These are phyloP conservation scores for Passalora sequoiae DNA, from an alignment of 2,329 filamentous ascomycete species.

Conservation along the genomic window DNA sequence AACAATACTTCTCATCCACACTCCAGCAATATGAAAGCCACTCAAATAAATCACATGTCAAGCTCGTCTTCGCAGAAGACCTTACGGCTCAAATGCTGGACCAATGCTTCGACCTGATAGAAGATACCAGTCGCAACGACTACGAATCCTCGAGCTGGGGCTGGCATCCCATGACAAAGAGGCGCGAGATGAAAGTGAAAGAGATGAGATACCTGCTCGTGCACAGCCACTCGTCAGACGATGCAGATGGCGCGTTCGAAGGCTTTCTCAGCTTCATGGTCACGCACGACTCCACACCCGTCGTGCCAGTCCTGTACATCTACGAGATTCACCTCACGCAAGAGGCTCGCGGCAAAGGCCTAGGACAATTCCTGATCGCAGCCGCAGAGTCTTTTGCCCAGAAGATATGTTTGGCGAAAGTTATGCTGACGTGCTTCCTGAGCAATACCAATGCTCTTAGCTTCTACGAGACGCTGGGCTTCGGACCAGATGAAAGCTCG, in stretches of 20 bases:
- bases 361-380: conserved; percentile 57
- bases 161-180: conserved; percentile 60
- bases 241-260: conserved; percentile 6
- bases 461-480: conserved; percentile 61
- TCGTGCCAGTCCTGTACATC: conserved; percentile 64
- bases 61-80: conserved; percentile 3
- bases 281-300: conserved; percentile 58
- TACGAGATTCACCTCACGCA: conserved; percentile 69
- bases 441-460: conserved; percentile 53
- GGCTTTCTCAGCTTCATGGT: conserved; percentile 62
- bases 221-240: conserved; percentile 16
- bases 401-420: conserved; percentile 56
- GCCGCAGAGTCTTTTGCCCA: conserved; percentile 51
- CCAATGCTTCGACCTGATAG: conserved; percentile 53
- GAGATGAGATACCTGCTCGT: conserved; percentile 61
- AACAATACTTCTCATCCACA: conserved; percentile 7
- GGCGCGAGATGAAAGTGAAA: conserved; percentile 55
- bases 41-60: not conserved
- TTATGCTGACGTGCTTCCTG: conserved; percentile 69
- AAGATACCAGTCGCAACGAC: conserved; percentile 58
- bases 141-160: conserved; percentile 59
- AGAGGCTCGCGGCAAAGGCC: conserved; percentile 55
- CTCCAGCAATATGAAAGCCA: not conserved
- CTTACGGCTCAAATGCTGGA: conserved; percentile 33
- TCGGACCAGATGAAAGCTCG: conserved; percentile 48